Percentiles rank a stretch among this genome's conserved stretches.
phyloP scores from a whole-genome alignment of 108 stramenopile genomes.

The Phaeodactylum tricornutum region DNA sequence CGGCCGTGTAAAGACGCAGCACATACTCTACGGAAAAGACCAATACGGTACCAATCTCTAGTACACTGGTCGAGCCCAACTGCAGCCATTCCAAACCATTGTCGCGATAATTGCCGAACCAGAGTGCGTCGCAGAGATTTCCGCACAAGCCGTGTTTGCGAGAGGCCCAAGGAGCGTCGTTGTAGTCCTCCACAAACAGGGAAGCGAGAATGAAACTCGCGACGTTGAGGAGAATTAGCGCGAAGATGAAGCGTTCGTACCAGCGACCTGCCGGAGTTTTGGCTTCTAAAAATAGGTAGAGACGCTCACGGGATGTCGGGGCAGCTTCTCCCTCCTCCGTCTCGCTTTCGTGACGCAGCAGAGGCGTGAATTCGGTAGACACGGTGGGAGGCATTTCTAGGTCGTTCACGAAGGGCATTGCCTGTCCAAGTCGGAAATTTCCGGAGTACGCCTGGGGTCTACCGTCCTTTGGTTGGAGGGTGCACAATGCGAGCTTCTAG shows the following conservation, averaged over 20 bases:
- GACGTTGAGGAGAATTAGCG: conserved; percentile 76
- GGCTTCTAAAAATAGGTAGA: conserved; percentile 71
- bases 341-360: no score
- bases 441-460: no score
- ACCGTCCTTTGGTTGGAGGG: no score
- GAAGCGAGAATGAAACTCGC: conserved; percentile 60
- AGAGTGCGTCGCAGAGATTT: conserved; percentile 50
- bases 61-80: conserved; percentile 53
- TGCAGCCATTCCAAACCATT: conserved; percentile 39
- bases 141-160: conserved; percentile 30
- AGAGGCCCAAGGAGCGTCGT: conserved; percentile 20
- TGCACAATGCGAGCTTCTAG: no score
- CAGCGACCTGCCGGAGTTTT: conserved; percentile 43
- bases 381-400: no score
- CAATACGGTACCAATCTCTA: conserved; percentile 52
- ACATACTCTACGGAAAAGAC: conserved; percentile 79
- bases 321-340: no score
- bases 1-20: conserved; percentile 50
- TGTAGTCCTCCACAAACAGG: conserved; percentile 68
- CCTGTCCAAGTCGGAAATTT: no score
- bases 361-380: no score
- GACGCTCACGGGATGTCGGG: no score
- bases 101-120: conserved; percentile 65
- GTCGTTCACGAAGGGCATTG: no score
- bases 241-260: conserved; percentile 73